Evolutionary conservation across 2,329 filamentous ascomycete species (phyloP).

Genomic region (Cadophora luteo-olivacea): DNA sequence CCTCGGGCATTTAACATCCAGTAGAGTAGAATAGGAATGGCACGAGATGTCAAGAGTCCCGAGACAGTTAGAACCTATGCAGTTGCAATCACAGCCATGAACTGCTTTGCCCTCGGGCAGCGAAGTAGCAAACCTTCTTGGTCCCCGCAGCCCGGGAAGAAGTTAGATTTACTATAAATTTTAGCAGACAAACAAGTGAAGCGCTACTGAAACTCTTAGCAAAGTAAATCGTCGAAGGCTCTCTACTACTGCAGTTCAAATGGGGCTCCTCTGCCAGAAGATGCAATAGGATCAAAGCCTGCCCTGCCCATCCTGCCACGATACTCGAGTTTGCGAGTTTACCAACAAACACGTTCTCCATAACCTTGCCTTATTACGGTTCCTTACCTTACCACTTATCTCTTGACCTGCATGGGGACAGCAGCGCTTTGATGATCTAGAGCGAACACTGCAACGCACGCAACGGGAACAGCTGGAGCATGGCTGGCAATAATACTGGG

Average conservation of each 20-base stretch:
- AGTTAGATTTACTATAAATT: not conserved
- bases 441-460: not conserved
- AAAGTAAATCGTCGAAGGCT: constrained; percentile 1
- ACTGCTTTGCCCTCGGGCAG: constrained; percentile 1
- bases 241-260: constrained; percentile 4
- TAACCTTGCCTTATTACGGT: not conserved
- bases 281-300: constrained; percentile 17
- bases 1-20: constrained; percentile 2
- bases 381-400: constrained; percentile 5
- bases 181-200: not conserved
- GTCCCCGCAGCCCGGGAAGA: constrained; percentile 10
- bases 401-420: constrained; percentile 4
- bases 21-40: constrained; percentile 5
- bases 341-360: not conserved
- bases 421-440: constrained; percentile 8
- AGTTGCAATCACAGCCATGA: not conserved
- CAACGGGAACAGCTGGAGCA: constrained; percentile 2
- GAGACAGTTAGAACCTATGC: not conserved
- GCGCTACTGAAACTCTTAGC: constrained; percentile 6
- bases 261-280: not conserved
- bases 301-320: not conserved
- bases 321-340: not conserved
- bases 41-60: not conserved
- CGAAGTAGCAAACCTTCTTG: constrained; percentile 2
- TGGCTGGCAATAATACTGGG: constrained; percentile 17